Percentiles rank a stretch among this genome's conserved stretches.
Evolutionary conservation across 1,284 basidiomycete species (phyloP).

Genomic region (Neonothopanus nambi): DNA sequence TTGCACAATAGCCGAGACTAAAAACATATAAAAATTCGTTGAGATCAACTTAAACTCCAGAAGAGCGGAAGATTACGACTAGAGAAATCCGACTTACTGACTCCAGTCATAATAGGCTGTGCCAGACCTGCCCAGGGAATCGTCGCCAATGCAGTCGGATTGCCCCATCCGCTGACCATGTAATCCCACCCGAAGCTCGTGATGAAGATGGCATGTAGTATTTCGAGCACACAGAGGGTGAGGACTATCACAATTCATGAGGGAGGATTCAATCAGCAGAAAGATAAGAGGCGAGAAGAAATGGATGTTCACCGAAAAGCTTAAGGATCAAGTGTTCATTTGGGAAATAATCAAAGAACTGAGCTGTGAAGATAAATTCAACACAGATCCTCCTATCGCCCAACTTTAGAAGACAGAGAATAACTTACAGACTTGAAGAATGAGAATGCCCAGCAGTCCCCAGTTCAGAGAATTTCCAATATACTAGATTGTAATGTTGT

Average conservation of each 20-base stretch:
- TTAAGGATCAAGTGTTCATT: conserved; percentile 1
- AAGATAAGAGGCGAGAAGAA: too few species aligned
- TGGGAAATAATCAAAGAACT: not conserved
- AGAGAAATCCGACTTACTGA: conserved; percentile 17
- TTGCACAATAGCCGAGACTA: conserved; percentile 21
- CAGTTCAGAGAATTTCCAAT: conserved; percentile 1
- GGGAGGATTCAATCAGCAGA: too few species aligned
- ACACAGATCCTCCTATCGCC: too few species aligned
- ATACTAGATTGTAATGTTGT: too few species aligned
- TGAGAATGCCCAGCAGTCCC: conserved; percentile 2
- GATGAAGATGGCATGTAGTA: conserved; percentile 22
- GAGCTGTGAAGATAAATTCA: too few species aligned
- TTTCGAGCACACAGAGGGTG: conserved; percentile 20
- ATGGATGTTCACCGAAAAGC: not conserved
- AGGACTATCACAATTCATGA: conserved; percentile 19
- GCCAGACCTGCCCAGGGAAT: conserved; percentile 24
- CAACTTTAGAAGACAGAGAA: too few species aligned
- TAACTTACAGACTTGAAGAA: not conserved
- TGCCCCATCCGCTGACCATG: conserved; percentile 23
- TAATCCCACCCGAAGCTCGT: conserved; percentile 25
- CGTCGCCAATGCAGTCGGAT: conserved; percentile 9
- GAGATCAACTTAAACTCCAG: too few species aligned
- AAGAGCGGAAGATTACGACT: too few species aligned
- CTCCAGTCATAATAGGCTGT: conserved; percentile 21
- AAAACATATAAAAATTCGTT: not conserved